These are phyloP conservation scores for Aureoboletus auriporus DNA, from an alignment of 768 basidiomycete species.

Conservation along the genomic window DNA sequence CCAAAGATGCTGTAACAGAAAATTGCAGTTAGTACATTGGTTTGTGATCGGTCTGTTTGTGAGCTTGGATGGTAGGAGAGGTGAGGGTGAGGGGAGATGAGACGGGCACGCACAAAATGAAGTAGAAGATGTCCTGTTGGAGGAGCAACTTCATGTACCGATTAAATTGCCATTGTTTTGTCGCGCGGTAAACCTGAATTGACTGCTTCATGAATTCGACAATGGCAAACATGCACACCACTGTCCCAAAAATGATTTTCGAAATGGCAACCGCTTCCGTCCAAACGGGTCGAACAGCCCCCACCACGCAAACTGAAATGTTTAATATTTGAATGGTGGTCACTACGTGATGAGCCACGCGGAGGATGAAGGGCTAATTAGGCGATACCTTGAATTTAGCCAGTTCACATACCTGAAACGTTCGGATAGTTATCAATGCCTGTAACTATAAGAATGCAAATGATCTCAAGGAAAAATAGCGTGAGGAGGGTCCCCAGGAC, in stretches of 20 bases:
- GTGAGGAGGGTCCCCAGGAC: background rate
- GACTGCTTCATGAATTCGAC: background rate
- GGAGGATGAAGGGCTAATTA: background rate
- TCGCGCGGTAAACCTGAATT: background rate
- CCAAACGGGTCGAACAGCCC: background rate
- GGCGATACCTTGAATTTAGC: background rate
- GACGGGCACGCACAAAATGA: no score
- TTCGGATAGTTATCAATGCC: background rate
- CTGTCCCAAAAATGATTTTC: background rate
- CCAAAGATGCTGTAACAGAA: no score
- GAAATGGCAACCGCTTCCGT: background rate
- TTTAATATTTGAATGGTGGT: background rate
- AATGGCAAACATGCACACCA: background rate
- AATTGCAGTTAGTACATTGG: no score
- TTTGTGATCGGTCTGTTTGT: no score
- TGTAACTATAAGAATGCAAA: background rate
- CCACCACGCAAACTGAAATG: background rate
- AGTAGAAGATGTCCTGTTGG: background rate
- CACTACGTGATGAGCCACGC: background rate
- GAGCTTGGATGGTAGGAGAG: no score
- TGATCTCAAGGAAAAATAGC: background rate
- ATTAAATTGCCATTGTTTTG: background rate
- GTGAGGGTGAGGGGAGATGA: no score
- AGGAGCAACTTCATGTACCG: background rate
- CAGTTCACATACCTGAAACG: background rate